Conservation (phyloP, 75 land plant species). For the Ceratopteris richardii region DNA sequence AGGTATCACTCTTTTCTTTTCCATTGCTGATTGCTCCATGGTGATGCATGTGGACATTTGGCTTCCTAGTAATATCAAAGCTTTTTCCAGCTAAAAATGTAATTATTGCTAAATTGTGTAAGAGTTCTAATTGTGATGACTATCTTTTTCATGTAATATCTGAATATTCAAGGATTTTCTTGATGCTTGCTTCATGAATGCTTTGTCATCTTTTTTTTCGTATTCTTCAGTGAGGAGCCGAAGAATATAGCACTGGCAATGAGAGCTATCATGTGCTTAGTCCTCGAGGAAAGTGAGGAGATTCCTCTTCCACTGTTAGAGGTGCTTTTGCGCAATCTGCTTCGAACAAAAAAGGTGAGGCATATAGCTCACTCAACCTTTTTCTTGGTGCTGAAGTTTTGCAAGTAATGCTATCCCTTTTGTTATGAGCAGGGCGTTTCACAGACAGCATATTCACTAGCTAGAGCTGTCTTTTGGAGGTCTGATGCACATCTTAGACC, state of each 20-base stretch:
- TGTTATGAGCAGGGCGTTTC: constrained; percentile 13
- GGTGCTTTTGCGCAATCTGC: constrained; percentile 35
- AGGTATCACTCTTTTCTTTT: no score
- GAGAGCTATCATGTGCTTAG: constrained; percentile 68
- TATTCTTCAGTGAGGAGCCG: no score
- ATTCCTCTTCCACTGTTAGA: constrained; percentile 46
- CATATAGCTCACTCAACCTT: not conserved
- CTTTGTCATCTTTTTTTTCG: no score
- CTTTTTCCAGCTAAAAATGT: no score
- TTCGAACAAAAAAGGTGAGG: constrained; percentile 28
- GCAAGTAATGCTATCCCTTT: not conserved
- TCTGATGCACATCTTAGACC: constrained; percentile 14
- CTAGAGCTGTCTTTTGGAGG: constrained; percentile 18
- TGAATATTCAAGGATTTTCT: no score
- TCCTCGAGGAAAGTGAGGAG: constrained; percentile 66
- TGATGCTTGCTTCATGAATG: no score
- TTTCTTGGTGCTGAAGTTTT: not conserved
- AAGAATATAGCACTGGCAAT: constrained; percentile 13
- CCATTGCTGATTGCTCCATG: no score
- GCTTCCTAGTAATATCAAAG: no score
- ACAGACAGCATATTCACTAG: constrained; percentile 23
- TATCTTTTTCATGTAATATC: no score
- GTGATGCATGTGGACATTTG: no score
- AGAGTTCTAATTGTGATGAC: no score
- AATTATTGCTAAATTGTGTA: no score